A percentile compares a stretch with the other conserved stretches of the same genome.
Evolutionary conservation across 164 flowering plant species (phyloP).

Genomic region (Magnolia changhungtana): DNA sequence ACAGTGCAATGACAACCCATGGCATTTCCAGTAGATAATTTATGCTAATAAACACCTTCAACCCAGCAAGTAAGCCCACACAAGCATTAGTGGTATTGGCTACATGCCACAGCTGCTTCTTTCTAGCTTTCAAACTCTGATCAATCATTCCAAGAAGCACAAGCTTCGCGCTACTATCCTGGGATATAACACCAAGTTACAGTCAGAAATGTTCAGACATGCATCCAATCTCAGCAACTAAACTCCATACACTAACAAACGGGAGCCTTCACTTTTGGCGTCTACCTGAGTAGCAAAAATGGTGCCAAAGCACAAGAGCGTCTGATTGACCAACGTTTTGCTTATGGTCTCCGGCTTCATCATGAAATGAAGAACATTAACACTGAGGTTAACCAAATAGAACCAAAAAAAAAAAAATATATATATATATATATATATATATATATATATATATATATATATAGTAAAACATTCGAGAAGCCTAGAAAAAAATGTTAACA

Average conservation of each 20-base stretch:
- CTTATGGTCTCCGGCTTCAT: conserved; percentile 85
- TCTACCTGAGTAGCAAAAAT: conserved; percentile 85
- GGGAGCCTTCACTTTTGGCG: conserved; percentile 7
- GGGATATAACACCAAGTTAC: conserved; percentile 16
- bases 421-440: too few relatives aligned
- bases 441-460: too few relatives aligned
- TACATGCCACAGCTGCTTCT: conserved; percentile 74
- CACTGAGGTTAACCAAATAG: not conserved
- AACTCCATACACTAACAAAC: conserved; percentile 1
- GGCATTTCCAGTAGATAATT: not conserved
- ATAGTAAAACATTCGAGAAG: too few relatives aligned
- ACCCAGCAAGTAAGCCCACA: conserved; percentile 80
- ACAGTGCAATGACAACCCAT: not conserved
- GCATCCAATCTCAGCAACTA: conserved; percentile 1
- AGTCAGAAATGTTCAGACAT: not conserved
- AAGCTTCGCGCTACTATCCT: conserved; percentile 76
- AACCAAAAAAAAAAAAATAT: too few relatives aligned
- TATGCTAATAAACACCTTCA: conserved; percentile 54
- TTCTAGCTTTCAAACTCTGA: conserved; percentile 79
- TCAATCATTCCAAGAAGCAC: conserved; percentile 79
- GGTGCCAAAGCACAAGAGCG: conserved; percentile 81
- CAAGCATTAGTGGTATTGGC: conserved; percentile 79
- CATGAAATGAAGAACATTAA: conserved; percentile 15
- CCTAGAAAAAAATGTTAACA: not conserved
- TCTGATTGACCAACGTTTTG: conserved; percentile 88